phyloP scores from a whole-genome alignment of 331 rosid genomes.

The Malus hybrid region DNA sequence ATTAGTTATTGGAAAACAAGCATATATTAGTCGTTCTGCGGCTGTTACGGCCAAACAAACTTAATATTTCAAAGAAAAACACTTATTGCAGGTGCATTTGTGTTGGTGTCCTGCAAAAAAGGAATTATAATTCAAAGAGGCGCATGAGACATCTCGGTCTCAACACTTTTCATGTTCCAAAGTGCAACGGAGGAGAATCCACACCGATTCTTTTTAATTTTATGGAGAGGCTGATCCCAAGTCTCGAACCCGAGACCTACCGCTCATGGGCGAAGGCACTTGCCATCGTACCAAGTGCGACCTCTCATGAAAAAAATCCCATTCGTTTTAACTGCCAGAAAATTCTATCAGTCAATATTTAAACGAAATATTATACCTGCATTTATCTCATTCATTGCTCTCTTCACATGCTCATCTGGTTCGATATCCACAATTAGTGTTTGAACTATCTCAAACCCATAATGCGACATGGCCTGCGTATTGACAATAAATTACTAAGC shows the following conservation, averaged over 20 bases:
- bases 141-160: neutral
- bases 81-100: neutral
- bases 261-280: too few relatives aligned
- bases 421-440: constrained; percentile 48
- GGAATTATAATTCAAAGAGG: neutral
- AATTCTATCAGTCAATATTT: neutral
- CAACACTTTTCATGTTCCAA: neutral
- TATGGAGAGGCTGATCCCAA: too few relatives aligned
- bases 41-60: neutral
- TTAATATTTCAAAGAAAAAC: neutral
- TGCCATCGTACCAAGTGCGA: too few relatives aligned
- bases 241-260: too few relatives aligned
- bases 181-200: neutral
- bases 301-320: too few relatives aligned
- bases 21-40: neutral
- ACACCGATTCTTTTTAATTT: too few relatives aligned
- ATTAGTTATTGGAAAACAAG: neutral
- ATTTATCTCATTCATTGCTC: constrained; percentile 82
- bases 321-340: too few relatives aligned
- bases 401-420: constrained; percentile 77
- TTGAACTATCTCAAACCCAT: constrained; percentile 41
- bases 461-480: constrained; percentile 28
- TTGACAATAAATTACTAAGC: neutral
- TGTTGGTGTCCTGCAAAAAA: neutral
- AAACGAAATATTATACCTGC: constrained; percentile 26